Base-by-base conservation (phyloP, 2,329 filamentous ascomycete species). In the Aspergillus oerlinghausenensis region DNA sequence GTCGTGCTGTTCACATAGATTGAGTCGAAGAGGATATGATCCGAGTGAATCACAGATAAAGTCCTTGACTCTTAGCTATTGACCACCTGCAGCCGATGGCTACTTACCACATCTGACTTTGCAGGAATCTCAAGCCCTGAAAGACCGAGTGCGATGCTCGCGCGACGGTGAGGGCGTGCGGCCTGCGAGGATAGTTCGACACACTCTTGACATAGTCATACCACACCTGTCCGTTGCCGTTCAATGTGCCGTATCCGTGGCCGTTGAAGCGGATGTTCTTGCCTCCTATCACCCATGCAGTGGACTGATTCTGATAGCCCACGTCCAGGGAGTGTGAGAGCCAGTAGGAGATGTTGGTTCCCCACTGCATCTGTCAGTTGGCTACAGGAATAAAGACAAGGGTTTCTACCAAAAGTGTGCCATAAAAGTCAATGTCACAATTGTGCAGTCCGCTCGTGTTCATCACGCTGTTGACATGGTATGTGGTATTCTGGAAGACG, bases 21-120 rank as follows among this genome's bases (percentile, higher is more conserved):
- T 57, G 80, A 75, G 51, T 80, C 73, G 6, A 84, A 70, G 0
- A 80, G 67, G 1, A 80, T 68, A 50, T 80, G 69, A 6, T 76
- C 58, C 3, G 79, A 80, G 64, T 80, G 70, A 9, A 80, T 80
- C 29, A 83, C 75, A 1, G 79, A 79, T 75, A 84, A 80, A 0
- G 80, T 80, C 78, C 65, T 65, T 65, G 38, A 3, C 32, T n/a
- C 4, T 40, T 23, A 4, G 25, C 35, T 17, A 38, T 17, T 35
- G 14, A 7, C 6, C 1, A 3, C 14, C 29, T 38, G 32, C 14
- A 17, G 32, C 17, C 5, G 32, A 49, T 28, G 5, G 7, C 43
- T 26, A 59, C 64, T 25, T 59, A 75, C 79, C 83, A 86, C 83
- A 86, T 85, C 69, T 85, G 83, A 58, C 78, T 82, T 58, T 82